A percentile compares a stretch with the other conserved stretches of the same genome.
These are phyloP conservation scores for Tricholoma bakamatsutake DNA, from an alignment of 768 basidiomycete species.

Conservation along the genomic window DNA sequence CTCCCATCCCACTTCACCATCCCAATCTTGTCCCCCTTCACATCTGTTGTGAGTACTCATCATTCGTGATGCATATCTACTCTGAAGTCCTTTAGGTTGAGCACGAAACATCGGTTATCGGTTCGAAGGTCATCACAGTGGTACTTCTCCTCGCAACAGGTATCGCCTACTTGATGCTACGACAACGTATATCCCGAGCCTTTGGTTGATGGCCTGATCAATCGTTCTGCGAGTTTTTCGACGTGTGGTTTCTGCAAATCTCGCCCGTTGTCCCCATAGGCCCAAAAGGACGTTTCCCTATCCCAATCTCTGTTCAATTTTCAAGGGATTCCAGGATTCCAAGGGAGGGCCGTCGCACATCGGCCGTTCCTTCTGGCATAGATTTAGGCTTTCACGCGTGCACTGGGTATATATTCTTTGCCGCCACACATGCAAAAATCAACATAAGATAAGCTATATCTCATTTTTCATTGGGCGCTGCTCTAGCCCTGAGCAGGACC, in stretches of 20 bases:
- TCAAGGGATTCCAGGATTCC: not conserved
- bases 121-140: slow-evolving; percentile 39
- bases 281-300: not conserved
- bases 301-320: not conserved
- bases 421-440: too few species aligned
- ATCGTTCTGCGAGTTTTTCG: not conserved
- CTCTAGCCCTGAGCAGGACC: not conserved
- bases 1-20: slow-evolving; percentile 65
- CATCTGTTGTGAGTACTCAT: slow-evolving; percentile 53
- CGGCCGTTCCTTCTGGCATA: not conserved
- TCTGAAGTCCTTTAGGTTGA: slow-evolving; percentile 51
- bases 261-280: not conserved
- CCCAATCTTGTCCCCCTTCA: slow-evolving; percentile 72
- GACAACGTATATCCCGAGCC: slow-evolving; percentile 31
- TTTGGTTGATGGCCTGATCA: not conserved
- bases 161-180: slow-evolving; percentile 37
- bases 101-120: slow-evolving; percentile 60
- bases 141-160: slow-evolving; percentile 34
- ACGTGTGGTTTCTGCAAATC: not conserved
- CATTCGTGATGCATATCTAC: not conserved
- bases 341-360: not conserved
- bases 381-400: not conserved
- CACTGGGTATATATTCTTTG: not conserved
- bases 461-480: not conserved
- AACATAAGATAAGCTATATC: too few species aligned